Evolutionary conservation across 495 filamentous ascomycete genomes (phyloP).

Genomic region (Aspergillus sparsus): DNA sequence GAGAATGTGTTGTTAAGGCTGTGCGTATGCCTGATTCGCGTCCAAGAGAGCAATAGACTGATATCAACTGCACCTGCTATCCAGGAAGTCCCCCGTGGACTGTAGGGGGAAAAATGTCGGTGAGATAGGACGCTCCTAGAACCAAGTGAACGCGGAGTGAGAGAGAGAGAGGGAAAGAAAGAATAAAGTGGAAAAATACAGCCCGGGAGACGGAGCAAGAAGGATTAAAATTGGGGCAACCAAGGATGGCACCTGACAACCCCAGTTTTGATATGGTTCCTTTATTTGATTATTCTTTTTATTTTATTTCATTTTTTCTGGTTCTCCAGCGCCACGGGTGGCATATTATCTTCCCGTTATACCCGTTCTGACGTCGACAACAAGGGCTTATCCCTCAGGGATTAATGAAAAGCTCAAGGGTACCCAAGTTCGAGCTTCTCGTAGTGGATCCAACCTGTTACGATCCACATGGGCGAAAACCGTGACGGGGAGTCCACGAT

Average conservation of each 20-base stretch:
- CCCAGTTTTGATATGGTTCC: slow-evolving; percentile 11
- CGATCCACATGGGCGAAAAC: slow-evolving; percentile 13
- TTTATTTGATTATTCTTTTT: not conserved
- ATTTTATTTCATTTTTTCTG: not conserved
- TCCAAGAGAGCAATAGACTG: not conserved
- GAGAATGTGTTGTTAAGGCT: not conserved
- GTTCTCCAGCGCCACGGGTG: slow-evolving; percentile 12
- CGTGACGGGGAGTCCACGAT: slow-evolving; percentile 5
- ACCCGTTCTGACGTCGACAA: slow-evolving; percentile 25
- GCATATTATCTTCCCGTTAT: slow-evolving; percentile 12
- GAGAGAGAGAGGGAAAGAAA: slow-evolving; percentile 1
- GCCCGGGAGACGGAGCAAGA: not conserved
- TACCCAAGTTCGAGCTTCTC: slow-evolving; percentile 1
- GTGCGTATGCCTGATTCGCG: slow-evolving; percentile 8
- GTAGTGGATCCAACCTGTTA: slow-evolving; percentile 12
- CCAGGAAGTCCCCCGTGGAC: not conserved
- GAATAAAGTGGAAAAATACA: not conserved
- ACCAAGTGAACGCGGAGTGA: not conserved
- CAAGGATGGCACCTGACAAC: slow-evolving; percentile 10
- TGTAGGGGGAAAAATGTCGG: slow-evolving; percentile 1
- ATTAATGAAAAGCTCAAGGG: slow-evolving; percentile 11
- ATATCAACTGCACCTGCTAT: slow-evolving; percentile 5
- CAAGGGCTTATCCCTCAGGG: slow-evolving; percentile 10
- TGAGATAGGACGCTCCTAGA: not conserved
- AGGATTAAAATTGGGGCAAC: slow-evolving; percentile 8